phyloP scores from a whole-genome alignment of 1,284 basidiomycete species.

The Anthracocystis setariae region DNA sequence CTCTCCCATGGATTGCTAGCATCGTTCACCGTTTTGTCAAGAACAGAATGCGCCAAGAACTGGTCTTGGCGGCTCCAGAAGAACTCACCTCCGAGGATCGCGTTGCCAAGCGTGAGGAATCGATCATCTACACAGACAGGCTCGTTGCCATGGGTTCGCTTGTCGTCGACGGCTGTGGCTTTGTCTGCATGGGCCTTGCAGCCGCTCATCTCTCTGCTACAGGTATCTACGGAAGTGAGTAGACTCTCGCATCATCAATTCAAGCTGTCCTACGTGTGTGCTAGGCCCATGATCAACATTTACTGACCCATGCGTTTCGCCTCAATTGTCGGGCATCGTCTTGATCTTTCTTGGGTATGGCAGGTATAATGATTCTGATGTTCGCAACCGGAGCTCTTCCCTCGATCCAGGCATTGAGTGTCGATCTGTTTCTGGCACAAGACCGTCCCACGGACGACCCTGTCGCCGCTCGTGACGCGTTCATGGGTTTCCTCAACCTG shows the following conservation, averaged over 20 bases:
- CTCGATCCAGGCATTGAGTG: conserved; percentile 29
- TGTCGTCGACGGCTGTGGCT: conserved; percentile 13
- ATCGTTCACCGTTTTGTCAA: conserved; percentile 16
- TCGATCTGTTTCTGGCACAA: conserved; percentile 43
- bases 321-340: too few relatives aligned
- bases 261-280: too few relatives aligned
- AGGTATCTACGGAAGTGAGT: conserved; percentile 37
- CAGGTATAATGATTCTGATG: conserved; percentile 17
- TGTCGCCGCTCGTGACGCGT: conserved; percentile 34
- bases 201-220: conserved; percentile 10
- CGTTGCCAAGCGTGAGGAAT: conserved; percentile 25
- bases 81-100: conserved; percentile 5
- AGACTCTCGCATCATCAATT: neutral
- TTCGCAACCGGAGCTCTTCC: conserved; percentile 19
- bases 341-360: neutral
- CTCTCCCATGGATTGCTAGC: conserved; percentile 23
- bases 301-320: too few relatives aligned
- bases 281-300: too few relatives aligned
- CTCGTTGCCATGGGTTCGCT: conserved; percentile 26
- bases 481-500: conserved; percentile 32
- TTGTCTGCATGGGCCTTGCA: conserved; percentile 28
- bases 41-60: conserved; percentile 25
- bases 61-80: conserved; percentile 1
- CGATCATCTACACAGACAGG: conserved; percentile 29
- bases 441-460: conserved; percentile 25